Evolutionary conservation across 2,329 filamentous ascomycete species (phyloP), one percentile per base, ranked within the genome.

Genomic region (Penicillium sp.): DNA sequence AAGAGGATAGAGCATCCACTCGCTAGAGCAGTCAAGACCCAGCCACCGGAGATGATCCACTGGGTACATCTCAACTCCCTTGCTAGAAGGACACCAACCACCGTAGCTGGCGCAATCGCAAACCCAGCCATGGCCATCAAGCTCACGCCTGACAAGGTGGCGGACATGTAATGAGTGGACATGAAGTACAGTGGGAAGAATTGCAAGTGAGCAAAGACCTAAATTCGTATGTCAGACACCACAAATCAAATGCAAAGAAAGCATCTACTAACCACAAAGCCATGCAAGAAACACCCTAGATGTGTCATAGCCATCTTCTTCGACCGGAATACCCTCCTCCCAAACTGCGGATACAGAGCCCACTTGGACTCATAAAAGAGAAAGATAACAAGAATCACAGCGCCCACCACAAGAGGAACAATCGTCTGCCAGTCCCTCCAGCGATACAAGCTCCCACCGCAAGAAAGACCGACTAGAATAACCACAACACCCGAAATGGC

Each of bases 1-100:
- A 78, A 65, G 3, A 76, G 54, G 21, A 77, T 65, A 0, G 73
- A 68, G 45, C 77, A 68, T 0, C 74, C 76, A 3, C 67, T 69
- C 12, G 65, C 67, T 5, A 76, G 49, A 0, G 69, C 69, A 5
- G 65, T 70, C 9, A 79, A 54, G 1, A 59, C 50, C 75, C 77
- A 79, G 13, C 77, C 77, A 4, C 62, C 58, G 56, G 75, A 77
- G 41, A 78, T 72, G 3, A 74, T 70, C 74, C 75, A 79, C 23
- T 73, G 69, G 42, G 56, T 31, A 48, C 52, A 56, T 25, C 54
- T 51, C 23, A 50, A 40, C 18, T 65, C 56, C 18, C 48, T 53
- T 13, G 62, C 60, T 10, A 64, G 50, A 15, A 60, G 21, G 9
- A 61, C 60, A 9, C 60, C 60, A 0, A 62, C 60, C 2, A 71